Evolutionary conservation across 2,329 filamentous ascomycete genomes (phyloP).

Genomic region (Talaromyces sp.): DNA sequence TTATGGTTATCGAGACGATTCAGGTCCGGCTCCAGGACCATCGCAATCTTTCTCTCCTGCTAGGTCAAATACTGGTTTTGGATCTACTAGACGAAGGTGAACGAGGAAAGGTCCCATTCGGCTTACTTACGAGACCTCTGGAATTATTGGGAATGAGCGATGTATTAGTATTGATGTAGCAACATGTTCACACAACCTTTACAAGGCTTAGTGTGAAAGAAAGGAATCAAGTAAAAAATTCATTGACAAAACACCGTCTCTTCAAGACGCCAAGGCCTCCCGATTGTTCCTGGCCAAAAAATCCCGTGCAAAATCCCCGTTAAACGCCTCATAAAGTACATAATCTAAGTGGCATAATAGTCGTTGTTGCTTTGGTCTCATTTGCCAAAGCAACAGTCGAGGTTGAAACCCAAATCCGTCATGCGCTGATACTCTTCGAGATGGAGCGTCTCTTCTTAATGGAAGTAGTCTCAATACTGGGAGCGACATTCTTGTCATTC

Average conservation of each 20-base stretch:
- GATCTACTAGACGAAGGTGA: constrained; percentile 42
- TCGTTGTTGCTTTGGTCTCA: neutral
- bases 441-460: constrained; percentile 18
- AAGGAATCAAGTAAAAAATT: neutral
- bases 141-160: neutral
- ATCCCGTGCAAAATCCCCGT: neutral
- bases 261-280: neutral
- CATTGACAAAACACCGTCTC: neutral
- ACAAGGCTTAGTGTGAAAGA: neutral
- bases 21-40: constrained; percentile 30
- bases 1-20: constrained; percentile 33
- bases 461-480: constrained; percentile 33
- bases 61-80: constrained; percentile 44
- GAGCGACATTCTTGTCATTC: constrained; percentile 26
- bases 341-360: neutral
- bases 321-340: constrained; percentile 13
- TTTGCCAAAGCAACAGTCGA: neutral
- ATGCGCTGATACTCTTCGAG: constrained; percentile 26
- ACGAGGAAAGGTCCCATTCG: neutral
- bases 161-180: constrained; percentile 4
- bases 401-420: neutral
- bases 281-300: neutral
- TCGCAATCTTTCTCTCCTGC: constrained; percentile 34
- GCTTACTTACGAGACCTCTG: neutral
- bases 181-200: neutral